Conservation (phyloP, 257 asterid species). For the Jasminum sambac region DNA sequence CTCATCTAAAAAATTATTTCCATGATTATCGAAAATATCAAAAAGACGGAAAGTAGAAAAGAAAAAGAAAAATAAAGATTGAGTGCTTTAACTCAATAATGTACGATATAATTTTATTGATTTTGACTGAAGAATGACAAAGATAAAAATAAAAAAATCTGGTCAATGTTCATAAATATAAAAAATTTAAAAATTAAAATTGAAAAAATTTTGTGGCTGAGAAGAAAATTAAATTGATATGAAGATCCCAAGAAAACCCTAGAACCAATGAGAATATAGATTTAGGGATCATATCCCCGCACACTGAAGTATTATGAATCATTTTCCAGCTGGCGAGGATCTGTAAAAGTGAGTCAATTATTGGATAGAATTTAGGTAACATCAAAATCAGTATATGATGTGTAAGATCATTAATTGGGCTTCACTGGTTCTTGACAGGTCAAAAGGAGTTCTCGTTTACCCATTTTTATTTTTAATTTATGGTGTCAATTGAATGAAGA, state of each 20-base stretch:
- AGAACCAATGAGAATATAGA: not conserved
- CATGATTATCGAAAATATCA: not conserved
- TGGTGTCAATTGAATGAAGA: too few species aligned
- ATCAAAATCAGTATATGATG: slow-evolving; percentile 4
- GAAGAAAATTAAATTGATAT: not conserved
- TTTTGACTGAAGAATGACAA: not conserved
- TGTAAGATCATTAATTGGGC: not conserved
- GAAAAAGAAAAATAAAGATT: not conserved
- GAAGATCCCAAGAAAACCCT: not conserved
- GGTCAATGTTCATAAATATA: not conserved
- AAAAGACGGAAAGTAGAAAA: not conserved
- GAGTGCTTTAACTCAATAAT: not conserved
- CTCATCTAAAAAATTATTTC: not conserved
- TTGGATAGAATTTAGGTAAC: not conserved
- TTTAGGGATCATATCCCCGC: not conserved
- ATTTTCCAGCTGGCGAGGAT: not conserved
- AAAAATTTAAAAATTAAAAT: not conserved
- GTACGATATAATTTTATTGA: not conserved
- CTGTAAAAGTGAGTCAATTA: slow-evolving; percentile 5
- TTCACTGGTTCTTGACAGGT: not conserved
- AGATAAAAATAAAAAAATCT: not conserved
- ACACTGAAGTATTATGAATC: not conserved
- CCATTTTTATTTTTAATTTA: too few species aligned
- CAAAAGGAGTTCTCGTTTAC: not conserved
- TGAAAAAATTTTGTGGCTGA: not conserved